Base-by-base conservation (phyloP, 2,329 filamentous ascomycete species). In the Exophiala dermatitidis region DNA sequence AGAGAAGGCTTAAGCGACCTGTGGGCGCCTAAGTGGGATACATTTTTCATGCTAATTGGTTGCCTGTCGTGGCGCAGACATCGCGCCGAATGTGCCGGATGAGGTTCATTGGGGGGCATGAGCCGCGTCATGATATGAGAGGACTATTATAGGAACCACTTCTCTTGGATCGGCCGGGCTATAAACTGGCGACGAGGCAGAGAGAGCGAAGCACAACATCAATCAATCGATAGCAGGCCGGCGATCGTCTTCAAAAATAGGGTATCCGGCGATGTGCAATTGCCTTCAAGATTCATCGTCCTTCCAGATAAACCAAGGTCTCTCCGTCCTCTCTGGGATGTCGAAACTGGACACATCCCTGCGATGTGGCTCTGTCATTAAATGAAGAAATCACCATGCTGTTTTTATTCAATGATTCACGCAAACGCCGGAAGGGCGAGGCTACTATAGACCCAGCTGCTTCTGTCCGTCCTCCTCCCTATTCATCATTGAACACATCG, bases 1-100 rank as follows among this genome's bases (percentile, higher is more conserved):
- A 31, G 51, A 43, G 7, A 50, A 51, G 34, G 46, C 44, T 5
- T 50, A 48, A 48, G 53, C 48, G 54, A 43, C 50, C 10, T 26
- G 32, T 1, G 19, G 19, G 19, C 19, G 19, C 19, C 19, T 19
- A 19, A 1, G 19, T 2, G 19, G 19, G 19, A 19, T n/a, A n/a
- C n/a, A n/a, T n/a, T n/a, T n/a, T n/a, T n/a, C n/a, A n/a, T n/a
- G n/a, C 19, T 19, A 5, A 28, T 41, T 41, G 38, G 38, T 26
- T 5, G 3, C 38, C 19, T 12, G 9, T 41, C 38, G 38, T 41
- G 38, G 38, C 38, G 38, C 38, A 41, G 38, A 26, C 38, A 26
- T 26, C 38, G 30, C 41, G 30, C 48, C 38, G 29, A 42, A 40
- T 26, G 12, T 26, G 38, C 48, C 48, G 38, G 31, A 36, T 42